Evolutionary conservation across 345 rosid species (phyloP).

Genomic region (Abelmoschus esculentus): DNA sequence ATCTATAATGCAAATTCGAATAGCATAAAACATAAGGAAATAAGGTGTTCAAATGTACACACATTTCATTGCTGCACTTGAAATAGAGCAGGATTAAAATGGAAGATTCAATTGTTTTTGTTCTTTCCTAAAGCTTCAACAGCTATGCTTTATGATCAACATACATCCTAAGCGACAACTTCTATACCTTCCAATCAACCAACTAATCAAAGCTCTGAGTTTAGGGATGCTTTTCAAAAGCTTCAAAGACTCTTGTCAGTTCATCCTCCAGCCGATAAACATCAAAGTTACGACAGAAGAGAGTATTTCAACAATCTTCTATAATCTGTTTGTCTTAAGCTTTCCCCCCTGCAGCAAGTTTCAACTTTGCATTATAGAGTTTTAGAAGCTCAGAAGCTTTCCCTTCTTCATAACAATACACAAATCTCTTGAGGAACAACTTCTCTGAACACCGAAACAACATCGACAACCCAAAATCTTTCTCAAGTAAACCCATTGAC

Average conservation of each 20-base stretch:
- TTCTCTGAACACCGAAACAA: background rate
- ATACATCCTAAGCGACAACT: constrained; percentile 26
- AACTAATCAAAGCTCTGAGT: constrained; percentile 14
- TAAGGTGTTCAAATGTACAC: background rate
- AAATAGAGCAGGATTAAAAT: background rate
- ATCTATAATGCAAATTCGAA: background rate
- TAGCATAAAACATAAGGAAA: background rate
- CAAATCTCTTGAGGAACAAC: background rate
- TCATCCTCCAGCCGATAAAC: too few species aligned
- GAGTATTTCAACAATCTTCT: background rate
- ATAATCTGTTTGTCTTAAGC: background rate
- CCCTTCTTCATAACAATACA: background rate
- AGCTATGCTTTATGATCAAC: constrained; percentile 26
- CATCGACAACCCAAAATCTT: background rate
- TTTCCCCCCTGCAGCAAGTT: background rate
- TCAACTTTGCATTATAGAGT: background rate
- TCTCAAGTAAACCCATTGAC: background rate
- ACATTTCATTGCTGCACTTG: background rate
- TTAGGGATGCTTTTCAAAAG: background rate
- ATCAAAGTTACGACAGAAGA: background rate
- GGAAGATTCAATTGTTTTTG: constrained; percentile 15
- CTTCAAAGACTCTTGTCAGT: too few species aligned
- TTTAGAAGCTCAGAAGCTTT: background rate
- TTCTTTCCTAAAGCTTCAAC: constrained; percentile 19
- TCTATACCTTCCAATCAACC: background rate